These are phyloP conservation scores for Yamadazyma triangularis DNA, from an alignment of 1,139 yeast species.

Conservation along the genomic window DNA sequence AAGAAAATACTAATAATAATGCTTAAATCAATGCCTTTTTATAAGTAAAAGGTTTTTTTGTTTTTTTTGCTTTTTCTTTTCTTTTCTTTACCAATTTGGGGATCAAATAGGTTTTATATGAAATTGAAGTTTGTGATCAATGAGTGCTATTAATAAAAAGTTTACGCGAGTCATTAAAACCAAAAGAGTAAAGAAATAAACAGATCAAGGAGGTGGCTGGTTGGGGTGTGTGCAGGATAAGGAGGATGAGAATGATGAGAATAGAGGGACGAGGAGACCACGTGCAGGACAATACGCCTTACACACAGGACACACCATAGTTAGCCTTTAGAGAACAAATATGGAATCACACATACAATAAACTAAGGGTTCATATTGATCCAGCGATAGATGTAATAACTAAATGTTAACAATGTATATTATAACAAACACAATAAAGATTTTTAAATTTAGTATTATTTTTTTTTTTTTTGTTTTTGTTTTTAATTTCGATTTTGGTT, in stretches of 20 bases:
- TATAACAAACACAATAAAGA: no score
- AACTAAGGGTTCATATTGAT: no score
- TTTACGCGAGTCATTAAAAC: constrained; percentile 14
- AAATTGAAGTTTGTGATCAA: neutral
- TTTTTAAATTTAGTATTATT: no score
- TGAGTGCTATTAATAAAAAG: neutral
- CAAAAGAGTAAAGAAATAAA: neutral
- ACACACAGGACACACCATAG: constrained; percentile 2
- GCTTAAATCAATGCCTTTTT: no score
- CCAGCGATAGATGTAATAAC: no score
- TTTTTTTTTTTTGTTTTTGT: no score
- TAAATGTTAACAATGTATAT: no score
- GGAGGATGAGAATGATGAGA: constrained; percentile 5
- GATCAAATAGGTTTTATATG: neutral
- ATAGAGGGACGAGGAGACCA: constrained; percentile 8
- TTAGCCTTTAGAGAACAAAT: no score
- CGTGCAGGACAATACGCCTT: constrained; percentile 8
- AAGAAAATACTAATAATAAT: no score
- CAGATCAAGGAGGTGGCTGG: neutral
- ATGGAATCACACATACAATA: no score
- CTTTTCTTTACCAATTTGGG: neutral
- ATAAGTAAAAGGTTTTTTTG: no score
- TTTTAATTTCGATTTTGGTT: no score
- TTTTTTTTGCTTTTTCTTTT: neutral
- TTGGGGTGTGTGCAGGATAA: neutral